These are phyloP conservation scores for Macrolepiota dolichaula DNA, from an alignment of 768 basidiomycete genomes.

Conservation along the genomic window DNA sequence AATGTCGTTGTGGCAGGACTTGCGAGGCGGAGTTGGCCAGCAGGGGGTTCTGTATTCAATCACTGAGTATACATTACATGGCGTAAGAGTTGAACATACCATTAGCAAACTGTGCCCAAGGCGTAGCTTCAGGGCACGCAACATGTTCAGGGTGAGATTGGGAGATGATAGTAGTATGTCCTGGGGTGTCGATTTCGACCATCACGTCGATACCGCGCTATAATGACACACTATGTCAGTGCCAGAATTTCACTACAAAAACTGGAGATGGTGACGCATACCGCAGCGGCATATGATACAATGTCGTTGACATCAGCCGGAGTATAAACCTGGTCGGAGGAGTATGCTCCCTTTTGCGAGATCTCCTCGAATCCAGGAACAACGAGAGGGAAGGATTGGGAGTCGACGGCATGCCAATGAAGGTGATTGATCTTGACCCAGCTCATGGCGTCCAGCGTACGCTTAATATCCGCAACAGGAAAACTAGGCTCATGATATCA, in stretches of 20 bases:
- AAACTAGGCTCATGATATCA: conserved; percentile 35
- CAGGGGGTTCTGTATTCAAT: conserved; percentile 59
- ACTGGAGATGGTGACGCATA: conserved; percentile 27
- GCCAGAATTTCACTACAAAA: neutral
- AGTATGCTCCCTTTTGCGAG: conserved; percentile 66
- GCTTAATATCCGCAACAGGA: conserved; percentile 58
- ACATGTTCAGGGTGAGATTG: conserved; percentile 68
- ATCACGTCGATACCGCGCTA: conserved; percentile 75
- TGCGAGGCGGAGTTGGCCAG: conserved; percentile 79
- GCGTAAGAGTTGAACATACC: neutral
- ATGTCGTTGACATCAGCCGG: conserved; percentile 53
- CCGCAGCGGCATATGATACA: conserved; percentile 61
- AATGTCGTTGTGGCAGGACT: conserved; percentile 59
- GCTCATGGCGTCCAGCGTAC: conserved; percentile 74
- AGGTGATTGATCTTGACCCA: conserved; percentile 75
- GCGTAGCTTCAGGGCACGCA: conserved; percentile 57
- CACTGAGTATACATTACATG: neutral
- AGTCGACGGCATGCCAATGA: conserved; percentile 83
- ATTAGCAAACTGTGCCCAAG: conserved; percentile 59
- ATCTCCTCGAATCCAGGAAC: conserved; percentile 62
- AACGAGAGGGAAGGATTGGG: conserved; percentile 73
- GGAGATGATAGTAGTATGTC: conserved; percentile 70
- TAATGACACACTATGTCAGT: neutral
- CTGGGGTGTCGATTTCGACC: conserved; percentile 81
- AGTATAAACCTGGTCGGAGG: conserved; percentile 47